Evolutionary conservation across 208 protist species (phyloP).

Genomic region (Paratrypanosoma confusum): DNA sequence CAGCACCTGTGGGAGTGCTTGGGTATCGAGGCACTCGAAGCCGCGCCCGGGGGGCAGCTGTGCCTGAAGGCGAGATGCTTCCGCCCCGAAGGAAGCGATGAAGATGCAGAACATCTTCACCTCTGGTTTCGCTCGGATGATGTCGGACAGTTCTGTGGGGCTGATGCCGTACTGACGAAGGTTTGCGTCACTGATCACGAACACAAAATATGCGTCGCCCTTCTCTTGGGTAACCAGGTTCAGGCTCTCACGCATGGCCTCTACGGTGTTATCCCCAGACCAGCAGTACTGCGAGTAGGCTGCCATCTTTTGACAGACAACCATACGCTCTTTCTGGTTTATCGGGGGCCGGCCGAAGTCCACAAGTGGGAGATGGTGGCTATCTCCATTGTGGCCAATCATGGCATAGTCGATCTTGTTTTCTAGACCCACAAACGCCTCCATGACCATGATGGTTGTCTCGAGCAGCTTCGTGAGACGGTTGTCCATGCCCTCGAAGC

Average conservation of each 20-base stretch:
- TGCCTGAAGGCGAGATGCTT: slow-evolving; percentile 60
- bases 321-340: slow-evolving; percentile 69
- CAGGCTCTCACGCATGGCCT: slow-evolving; percentile 71
- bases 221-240: slow-evolving; percentile 59
- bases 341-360: slow-evolving; percentile 45
- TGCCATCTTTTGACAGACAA: slow-evolving; percentile 79
- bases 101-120: slow-evolving; percentile 89
- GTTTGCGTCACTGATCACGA: slow-evolving; percentile 92
- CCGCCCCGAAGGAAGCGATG: slow-evolving; percentile 73
- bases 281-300: slow-evolving; percentile 92
- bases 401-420: slow-evolving; percentile 84
- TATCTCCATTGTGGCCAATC: slow-evolving; percentile 84
- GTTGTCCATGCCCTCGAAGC: slow-evolving; percentile 86
- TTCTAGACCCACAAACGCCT: slow-evolving; percentile 82
- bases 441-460: slow-evolving; percentile 87
- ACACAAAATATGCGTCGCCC: slow-evolving; percentile 88
- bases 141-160: slow-evolving; percentile 45
- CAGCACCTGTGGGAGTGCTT: slow-evolving; percentile 73
- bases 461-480: slow-evolving; percentile 81
- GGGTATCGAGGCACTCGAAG: slow-evolving; percentile 82
- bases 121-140: slow-evolving; percentile 62
- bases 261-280: slow-evolving; percentile 86
- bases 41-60: slow-evolving; percentile 72
- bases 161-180: slow-evolving; percentile 86
- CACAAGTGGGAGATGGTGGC: slow-evolving; percentile 63